Percentiles rank a stretch among this genome's conserved stretches.
phyloP scores from a whole-genome alignment of 2,329 filamentous ascomycete genomes.

The Aaosphaeria pasadenensis region DNA sequence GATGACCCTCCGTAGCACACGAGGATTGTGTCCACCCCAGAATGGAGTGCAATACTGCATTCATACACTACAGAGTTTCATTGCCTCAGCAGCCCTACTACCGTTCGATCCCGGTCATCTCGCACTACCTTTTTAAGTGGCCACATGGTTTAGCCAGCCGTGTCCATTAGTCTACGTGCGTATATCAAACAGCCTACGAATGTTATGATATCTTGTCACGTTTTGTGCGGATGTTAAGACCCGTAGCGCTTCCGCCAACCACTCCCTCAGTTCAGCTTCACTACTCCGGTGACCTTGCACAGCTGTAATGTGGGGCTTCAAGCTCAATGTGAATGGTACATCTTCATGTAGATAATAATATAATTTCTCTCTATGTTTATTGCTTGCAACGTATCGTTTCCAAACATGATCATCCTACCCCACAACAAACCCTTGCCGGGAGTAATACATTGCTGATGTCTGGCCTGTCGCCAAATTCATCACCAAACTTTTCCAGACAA shows the following conservation, averaged over 20 bases:
- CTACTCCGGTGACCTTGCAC: conserved; percentile 1
- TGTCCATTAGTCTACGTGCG: conserved; percentile 97
- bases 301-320: background rate
- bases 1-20: conserved; percentile 4
- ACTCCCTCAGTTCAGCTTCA: conserved; percentile 1
- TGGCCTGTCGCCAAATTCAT: conserved; percentile 22
- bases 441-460: conserved; percentile 26
- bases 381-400: too few species aligned
- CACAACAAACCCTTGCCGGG: conserved; percentile 30
- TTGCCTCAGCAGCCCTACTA: background rate
- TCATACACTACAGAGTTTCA: background rate
- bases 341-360: conserved; percentile 1
- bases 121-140: conserved; percentile 95
- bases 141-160: conserved; percentile 68
- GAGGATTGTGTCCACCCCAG: background rate
- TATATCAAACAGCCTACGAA: conserved; percentile 56
- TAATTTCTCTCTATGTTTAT: too few species aligned
- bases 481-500: conserved; percentile 26
- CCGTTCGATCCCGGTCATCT: conserved; percentile 3
- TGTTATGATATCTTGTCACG: conserved; percentile 25
- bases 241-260: conserved; percentile 24
- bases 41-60: too few species aligned
- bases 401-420: conserved; percentile 4
- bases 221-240: conserved; percentile 31
- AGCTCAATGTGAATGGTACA: conserved; percentile 19